Conservation (phyloP, 2,329 filamentous ascomycete species). For the Penicillium sp. region DNA sequence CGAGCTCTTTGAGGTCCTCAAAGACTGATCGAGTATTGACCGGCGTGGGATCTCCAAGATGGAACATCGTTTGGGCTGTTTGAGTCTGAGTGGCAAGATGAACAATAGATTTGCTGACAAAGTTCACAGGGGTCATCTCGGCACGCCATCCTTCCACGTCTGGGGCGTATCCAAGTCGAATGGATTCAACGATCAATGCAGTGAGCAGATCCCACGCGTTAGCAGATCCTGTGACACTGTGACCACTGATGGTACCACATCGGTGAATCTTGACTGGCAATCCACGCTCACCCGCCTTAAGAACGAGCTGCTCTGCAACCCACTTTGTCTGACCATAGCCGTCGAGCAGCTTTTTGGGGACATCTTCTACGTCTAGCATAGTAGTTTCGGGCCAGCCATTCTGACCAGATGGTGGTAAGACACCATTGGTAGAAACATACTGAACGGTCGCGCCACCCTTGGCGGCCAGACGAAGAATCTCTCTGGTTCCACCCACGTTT, state of each 20-base stretch:
- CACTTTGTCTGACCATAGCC: slow-evolving; percentile 80
- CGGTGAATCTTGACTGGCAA: slow-evolving; percentile 70
- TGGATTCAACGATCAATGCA: slow-evolving; percentile 72
- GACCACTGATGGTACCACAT: slow-evolving; percentile 74
- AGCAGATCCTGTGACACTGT: slow-evolving; percentile 70
- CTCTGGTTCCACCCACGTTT: slow-evolving; percentile 75
- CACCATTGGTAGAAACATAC: slow-evolving; percentile 77
- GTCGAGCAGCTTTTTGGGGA: slow-evolving; percentile 66
- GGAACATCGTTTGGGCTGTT: slow-evolving; percentile 65
- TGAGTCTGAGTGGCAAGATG: slow-evolving; percentile 65
- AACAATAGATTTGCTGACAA: slow-evolving; percentile 71
- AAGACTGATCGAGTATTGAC: slow-evolving; percentile 67
- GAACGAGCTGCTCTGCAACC: slow-evolving; percentile 73
- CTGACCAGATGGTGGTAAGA: slow-evolving; percentile 64
- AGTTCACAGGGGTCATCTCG: slow-evolving; percentile 83
- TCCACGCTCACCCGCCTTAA: slow-evolving; percentile 66
- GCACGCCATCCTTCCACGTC: slow-evolving; percentile 72
- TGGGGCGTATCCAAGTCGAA: slow-evolving; percentile 68
- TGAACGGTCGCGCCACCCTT: slow-evolving; percentile 69
- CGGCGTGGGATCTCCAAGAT: slow-evolving; percentile 70
- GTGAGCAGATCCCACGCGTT: slow-evolving; percentile 78
- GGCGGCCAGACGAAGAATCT: slow-evolving; percentile 69
- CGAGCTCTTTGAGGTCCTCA: slow-evolving; percentile 61
- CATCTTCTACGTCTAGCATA: slow-evolving; percentile 65
- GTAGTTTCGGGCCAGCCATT: slow-evolving; percentile 70